Conservation (phyloP, 2,329 filamentous ascomycete species). For the Colletotrichum musae region DNA sequence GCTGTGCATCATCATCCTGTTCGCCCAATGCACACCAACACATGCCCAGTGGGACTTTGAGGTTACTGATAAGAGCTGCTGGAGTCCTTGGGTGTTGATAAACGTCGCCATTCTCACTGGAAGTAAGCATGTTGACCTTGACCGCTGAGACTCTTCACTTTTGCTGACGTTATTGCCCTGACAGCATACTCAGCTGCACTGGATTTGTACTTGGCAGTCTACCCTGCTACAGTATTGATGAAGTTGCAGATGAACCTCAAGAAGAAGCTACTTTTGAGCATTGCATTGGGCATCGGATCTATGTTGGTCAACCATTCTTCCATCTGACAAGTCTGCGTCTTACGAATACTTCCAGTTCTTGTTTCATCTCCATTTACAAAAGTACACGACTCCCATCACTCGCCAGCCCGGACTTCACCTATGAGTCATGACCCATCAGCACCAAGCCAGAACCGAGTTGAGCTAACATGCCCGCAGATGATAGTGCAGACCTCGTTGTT, state of each 20-base stretch:
- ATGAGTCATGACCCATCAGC: not conserved
- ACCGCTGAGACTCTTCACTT: too few species aligned
- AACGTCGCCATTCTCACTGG: constrained; percentile 13
- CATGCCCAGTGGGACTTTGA: constrained; percentile 45
- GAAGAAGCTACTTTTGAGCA: constrained; percentile 46
- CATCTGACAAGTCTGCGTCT: too few species aligned
- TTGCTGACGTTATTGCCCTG: not conserved
- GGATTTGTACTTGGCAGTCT: constrained; percentile 47
- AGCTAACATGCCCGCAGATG: not conserved
- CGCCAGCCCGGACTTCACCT: constrained; percentile 20
- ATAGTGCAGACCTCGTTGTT: constrained; percentile 24
- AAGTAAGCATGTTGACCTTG: not conserved
- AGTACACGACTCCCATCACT: constrained; percentile 20
- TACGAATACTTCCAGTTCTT: not conserved
- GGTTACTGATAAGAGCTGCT: not conserved
- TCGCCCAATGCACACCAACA: constrained; percentile 46
- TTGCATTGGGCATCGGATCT: constrained; percentile 43
- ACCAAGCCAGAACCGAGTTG: too few species aligned
- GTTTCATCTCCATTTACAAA: constrained; percentile 24
- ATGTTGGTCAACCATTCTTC: not conserved
- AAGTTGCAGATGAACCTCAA: constrained; percentile 43
- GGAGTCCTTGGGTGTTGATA: constrained; percentile 21
- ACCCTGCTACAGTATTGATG: constrained; percentile 44
- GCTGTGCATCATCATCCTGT: constrained; percentile 43
- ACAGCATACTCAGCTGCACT: constrained; percentile 32